phyloP scores from a whole-genome alignment of 2,329 filamentous ascomycete genomes.

The Fusarium denticulatum region DNA sequence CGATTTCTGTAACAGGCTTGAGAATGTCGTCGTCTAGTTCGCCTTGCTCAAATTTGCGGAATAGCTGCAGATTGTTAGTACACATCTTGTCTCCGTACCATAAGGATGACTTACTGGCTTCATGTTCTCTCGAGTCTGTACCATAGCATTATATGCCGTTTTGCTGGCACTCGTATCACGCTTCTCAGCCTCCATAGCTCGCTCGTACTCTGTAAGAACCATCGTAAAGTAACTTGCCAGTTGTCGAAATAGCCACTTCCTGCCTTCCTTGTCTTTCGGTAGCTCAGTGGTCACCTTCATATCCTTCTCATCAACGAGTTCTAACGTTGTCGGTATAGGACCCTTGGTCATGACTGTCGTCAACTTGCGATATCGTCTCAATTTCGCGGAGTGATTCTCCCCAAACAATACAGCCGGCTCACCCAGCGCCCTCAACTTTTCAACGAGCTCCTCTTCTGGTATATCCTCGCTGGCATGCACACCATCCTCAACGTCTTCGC shows the following conservation, averaged over 20 bases:
- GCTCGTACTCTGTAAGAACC: slow-evolving; percentile 89
- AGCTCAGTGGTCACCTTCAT: slow-evolving; percentile 81
- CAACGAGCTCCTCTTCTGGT: slow-evolving; percentile 73
- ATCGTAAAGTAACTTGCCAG: slow-evolving; percentile 96
- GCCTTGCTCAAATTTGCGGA: slow-evolving; percentile 85
- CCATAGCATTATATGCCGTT: slow-evolving; percentile 84
- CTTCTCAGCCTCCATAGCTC: slow-evolving; percentile 74
- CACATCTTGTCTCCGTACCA: too few relatives aligned
- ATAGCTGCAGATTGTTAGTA: slow-evolving; percentile 63
- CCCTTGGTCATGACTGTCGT: slow-evolving; percentile 72
- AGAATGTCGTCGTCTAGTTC: slow-evolving; percentile 83
- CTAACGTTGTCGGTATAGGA: slow-evolving; percentile 87
- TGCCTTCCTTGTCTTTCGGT: slow-evolving; percentile 70
- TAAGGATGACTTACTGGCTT: slow-evolving; percentile 64
- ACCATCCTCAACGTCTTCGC: slow-evolving; percentile 56
- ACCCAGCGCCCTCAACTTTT: slow-evolving; percentile 74
- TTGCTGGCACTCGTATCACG: slow-evolving; percentile 79
- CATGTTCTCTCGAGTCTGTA: slow-evolving; percentile 88
- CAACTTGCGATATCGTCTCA: slow-evolving; percentile 77
- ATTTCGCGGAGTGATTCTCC: slow-evolving; percentile 75
- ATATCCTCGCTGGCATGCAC: slow-evolving; percentile 68
- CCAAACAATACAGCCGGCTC: slow-evolving; percentile 84
- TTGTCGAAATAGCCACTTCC: slow-evolving; percentile 82
- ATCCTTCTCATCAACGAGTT: slow-evolving; percentile 82
- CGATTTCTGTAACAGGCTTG: slow-evolving; percentile 88